These are phyloP conservation scores for Cyberlindnera xylosilytica DNA, from an alignment of 805 yeast genomes.

Conservation along the genomic window DNA sequence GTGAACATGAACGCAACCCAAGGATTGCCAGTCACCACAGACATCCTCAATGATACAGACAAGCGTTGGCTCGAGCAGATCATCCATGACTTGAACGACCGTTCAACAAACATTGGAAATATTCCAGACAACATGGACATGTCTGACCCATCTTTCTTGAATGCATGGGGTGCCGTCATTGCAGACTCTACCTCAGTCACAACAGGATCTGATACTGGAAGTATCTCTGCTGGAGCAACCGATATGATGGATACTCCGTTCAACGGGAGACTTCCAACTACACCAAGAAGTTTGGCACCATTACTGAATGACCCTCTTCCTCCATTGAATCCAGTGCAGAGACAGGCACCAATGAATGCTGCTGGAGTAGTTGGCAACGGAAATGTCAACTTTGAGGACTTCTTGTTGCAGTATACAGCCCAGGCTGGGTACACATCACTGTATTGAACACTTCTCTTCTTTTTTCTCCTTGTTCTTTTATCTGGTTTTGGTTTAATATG, in stretches of 20 bases:
- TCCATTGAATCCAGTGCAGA: neutral
- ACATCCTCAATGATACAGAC: constrained; percentile 17
- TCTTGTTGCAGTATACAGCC: constrained; percentile 7
- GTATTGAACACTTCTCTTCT: neutral
- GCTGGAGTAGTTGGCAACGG: neutral
- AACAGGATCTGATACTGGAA: constrained; percentile 4
- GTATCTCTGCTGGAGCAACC: neutral
- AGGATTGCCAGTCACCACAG: constrained; percentile 6
- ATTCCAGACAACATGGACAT: neutral
- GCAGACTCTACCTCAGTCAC: neutral
- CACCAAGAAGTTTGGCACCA: neutral
- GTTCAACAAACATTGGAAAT: constrained; percentile 1
- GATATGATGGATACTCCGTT: neutral
- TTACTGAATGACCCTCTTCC: neutral
- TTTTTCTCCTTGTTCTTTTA: too few species aligned
- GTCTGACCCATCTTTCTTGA: neutral
- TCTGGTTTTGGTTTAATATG: too few species aligned
- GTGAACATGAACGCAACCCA: constrained; percentile 4
- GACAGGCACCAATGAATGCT: too few species aligned
- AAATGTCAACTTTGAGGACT: constrained; percentile 7
- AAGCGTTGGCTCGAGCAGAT: constrained; percentile 25
- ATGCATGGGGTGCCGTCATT: neutral
- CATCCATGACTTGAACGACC: constrained; percentile 10
- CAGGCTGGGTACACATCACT: neutral
- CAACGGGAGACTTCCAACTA: neutral